Evolutionary conservation across 495 filamentous ascomycete species (phyloP), one percentile per base, ranked within the genome.

Genomic region (Penicillium waksmanii): DNA sequence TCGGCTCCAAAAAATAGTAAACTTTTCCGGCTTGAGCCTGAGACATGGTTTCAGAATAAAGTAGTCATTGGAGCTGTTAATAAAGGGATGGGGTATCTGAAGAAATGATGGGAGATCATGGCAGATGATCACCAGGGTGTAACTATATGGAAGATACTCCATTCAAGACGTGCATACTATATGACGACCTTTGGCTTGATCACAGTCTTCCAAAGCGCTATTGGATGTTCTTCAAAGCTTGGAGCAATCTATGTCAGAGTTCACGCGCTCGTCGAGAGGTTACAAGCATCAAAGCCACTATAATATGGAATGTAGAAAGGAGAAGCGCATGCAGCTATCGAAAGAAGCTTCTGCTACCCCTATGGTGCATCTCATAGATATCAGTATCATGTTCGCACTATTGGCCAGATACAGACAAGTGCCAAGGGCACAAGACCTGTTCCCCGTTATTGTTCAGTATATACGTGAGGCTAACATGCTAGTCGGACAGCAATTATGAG

Each of bases 61-160:
- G 21, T 18, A 36, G 47, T 46, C 25, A 46, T 13, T 35, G 34
- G 47, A 42, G 53, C 17, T n/a, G 1, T 33, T 55, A 53, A 40
- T 46, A 44, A 49, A 36, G 33, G 21, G 15, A 25, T 57, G 46
- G 47, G 21, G 2, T 38, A 38, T 25, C 40, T 48, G 47, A 52
- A 54, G 49, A 36, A 50, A 31, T 49, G 38, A 25, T 34, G 31
- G 25, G 25, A 18, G 6, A 19, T 13, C 3, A 52, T 51, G 31
- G 57, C 57, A 60, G 54, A 42, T 64, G 57, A 64, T 61, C 43
- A 18, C 12, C 27, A 27, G n/a, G 47, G 44, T 60, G 62, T 64
- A 60, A 64, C 62, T 57, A 13, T 31, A 56, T 60, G 35, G 40
- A 48, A 27, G n/a, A 35, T 15, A 43, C 18, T 8, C 2, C 15